Conservation (phyloP, 129 eudicot genomes). For the Heracleum sosnowskyi region DNA sequence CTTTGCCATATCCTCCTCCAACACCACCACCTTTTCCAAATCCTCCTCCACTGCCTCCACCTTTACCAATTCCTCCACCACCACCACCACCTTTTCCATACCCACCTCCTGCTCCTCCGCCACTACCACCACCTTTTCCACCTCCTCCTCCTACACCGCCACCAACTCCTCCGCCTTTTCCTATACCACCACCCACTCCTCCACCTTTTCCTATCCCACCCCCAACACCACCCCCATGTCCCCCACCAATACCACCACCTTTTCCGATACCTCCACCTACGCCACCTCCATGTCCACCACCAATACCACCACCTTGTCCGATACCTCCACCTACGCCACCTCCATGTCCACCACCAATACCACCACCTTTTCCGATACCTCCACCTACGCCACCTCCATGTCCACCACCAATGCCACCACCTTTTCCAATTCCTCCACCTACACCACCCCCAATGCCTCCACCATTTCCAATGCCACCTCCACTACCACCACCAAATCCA, state of each 20-base stretch:
- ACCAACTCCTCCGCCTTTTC: background rate
- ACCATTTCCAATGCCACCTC: background rate
- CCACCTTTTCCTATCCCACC: background rate
- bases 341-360: background rate
- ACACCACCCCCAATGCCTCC: background rate
- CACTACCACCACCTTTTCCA: background rate
- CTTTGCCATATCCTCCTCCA: background rate
- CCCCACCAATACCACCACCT: background rate
- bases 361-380: background rate
- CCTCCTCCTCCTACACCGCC: background rate
- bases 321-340: background rate
- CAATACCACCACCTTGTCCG: background rate
- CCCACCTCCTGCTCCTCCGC: background rate
- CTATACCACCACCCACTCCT: background rate
- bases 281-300: background rate
- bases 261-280: background rate
- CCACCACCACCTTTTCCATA: background rate
- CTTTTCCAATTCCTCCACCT: background rate
- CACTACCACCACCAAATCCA: background rate
- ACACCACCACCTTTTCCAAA: background rate
- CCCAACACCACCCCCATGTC: background rate
- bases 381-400: no score
- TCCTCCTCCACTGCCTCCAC: background rate
- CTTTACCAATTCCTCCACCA: background rate
- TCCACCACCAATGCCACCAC: background rate